Conservation (phyloP, 2,329 filamentous ascomycete genomes). For the Cladosporium sp. region DNA sequence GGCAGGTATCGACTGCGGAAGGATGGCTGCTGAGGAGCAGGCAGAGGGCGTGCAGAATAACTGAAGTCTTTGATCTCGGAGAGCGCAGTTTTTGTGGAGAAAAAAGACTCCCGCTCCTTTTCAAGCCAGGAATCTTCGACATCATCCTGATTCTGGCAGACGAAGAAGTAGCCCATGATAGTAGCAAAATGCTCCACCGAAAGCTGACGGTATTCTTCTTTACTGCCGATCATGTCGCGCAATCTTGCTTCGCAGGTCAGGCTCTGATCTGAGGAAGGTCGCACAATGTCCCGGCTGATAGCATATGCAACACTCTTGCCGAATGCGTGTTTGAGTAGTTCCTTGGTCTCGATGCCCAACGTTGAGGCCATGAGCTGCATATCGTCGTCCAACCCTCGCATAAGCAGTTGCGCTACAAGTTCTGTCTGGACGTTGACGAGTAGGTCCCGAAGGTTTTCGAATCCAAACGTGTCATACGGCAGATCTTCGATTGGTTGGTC, state of each 20-base stretch:
- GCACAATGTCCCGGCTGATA: conserved; percentile 71
- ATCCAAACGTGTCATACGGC: conserved; percentile 84
- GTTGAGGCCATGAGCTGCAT: conserved; percentile 60
- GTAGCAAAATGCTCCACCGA: conserved; percentile 72
- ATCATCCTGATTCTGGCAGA: conserved; percentile 71
- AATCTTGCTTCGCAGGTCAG: conserved; percentile 63
- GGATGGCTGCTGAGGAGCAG: conserved; percentile 79
- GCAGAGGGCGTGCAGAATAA: conserved; percentile 64
- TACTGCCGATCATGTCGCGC: conserved; percentile 67
- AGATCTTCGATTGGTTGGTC: conserved; percentile 63
- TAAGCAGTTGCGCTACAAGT: conserved; percentile 74
- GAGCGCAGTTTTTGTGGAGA: conserved; percentile 63
- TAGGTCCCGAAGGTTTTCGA: conserved; percentile 66
- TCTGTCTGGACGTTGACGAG: conserved; percentile 73
- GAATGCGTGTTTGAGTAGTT: conserved; percentile 69
- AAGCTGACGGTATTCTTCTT: conserved; percentile 59
- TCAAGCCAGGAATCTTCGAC: conserved; percentile 60
- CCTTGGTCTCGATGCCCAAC: conserved; percentile 55
- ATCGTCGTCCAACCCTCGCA: conserved; percentile 71
- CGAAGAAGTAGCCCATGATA: conserved; percentile 74
- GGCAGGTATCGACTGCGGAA: conserved; percentile 78
- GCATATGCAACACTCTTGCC: conserved; percentile 79
- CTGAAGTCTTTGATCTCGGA: conserved; percentile 68
- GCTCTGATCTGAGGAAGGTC: conserved; percentile 38
- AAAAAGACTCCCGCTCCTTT: conserved; percentile 46